Evolutionary conservation across 2,329 filamentous ascomycete species (phyloP), one percentile per base, ranked within the genome.

Genomic region (Chaetomium olivaceum): DNA sequence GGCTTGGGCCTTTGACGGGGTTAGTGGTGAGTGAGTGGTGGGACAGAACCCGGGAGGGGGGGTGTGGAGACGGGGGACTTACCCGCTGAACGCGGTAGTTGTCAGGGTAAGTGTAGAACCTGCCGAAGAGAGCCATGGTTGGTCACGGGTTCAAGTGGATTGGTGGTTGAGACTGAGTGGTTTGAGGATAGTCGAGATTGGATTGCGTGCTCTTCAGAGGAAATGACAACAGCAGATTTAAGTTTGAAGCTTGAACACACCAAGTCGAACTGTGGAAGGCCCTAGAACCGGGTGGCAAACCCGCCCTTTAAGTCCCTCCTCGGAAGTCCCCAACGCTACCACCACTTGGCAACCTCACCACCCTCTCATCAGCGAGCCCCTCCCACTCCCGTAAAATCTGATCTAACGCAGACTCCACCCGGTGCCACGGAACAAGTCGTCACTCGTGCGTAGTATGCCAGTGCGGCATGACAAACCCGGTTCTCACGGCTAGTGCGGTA

Each of bases 101-200:
- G 64, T 66, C 64, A 4, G 76, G 73, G 69, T 79, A 80, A 12
- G 73, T 71, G 70, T 77, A 77, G 58, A 80, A 74, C 57, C 73
- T 79, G 69, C 76, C 79, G 69, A 80, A 77, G 56, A 77, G 74
- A 70, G 77, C 77, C 78, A 80, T 80, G 39, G 64, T 74, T 80
- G 39, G 64, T 74, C 67, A 50, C 11, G 48, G 52, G 14, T 25
- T 27, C 23, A 58, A 56, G 16, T 21, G 39, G 31, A n/a, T 51
- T 33, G 50, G 33, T 25, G 6, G 58, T 29, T 43, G 58, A 51
- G 50, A 19, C 7, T 43, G 19, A 31, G 54, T 50, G 50, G 23
- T 16, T 36, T 33, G 52, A 48, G n/a, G 39, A 57, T 27, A 57
- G 19, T 58, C 7, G 7, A 23, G n/a, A 21, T 31, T 62, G 60